Evolutionary conservation across 1,284 basidiomycete genomes (phyloP), one percentile per base, ranked within the genome.

Genomic region (Cryptococcus deneoformans): DNA sequence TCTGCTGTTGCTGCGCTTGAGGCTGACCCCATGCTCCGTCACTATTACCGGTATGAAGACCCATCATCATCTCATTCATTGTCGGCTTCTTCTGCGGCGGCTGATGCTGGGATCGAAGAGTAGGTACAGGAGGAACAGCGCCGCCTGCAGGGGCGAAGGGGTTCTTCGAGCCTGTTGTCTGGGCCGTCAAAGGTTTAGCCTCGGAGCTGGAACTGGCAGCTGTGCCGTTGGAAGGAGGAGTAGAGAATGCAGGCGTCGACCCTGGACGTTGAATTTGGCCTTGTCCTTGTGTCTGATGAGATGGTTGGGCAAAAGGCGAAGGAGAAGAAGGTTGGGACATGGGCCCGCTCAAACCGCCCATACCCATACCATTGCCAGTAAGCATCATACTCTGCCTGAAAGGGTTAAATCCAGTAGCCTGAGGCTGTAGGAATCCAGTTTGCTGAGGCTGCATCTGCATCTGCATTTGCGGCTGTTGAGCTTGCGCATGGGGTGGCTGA

Each of bases 81-180:
- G 89, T 90, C 9, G 89, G 90, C 16, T 82, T 82, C 72, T 87
- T 88, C 3, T 88, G 86, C 16, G 88, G 78, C 14, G 87, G 85
- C 2, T 88, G 87, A 5, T 29, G 29, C 38, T 57, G 46, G n/a
- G 52, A 50, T 20, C 16, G 35, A 1, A 34, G 20, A 10, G 14
- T 51, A 5, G 50, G 36, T 42, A 46, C 46, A 12, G 61, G 58
- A 6, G 64, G 60, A 7, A 57, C 78, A n/a, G 86, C 77, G 45
- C 85, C 81, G 2, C 84, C 81, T 2, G 88, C 83, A 29, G 86
- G 84, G 6, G 93, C 93, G 68, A 99, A 99, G 0, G 95, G 95
- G 81, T 99, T 99, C 68, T 87, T 87, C 2, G 90, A 91, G 16
- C 95, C 94, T 1, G 95, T 99, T 75, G 89, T 86, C 74, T 98